Base-by-base conservation (phyloP, 192 early-diverging fungal species). In the Helicostylum pulchrum region DNA sequence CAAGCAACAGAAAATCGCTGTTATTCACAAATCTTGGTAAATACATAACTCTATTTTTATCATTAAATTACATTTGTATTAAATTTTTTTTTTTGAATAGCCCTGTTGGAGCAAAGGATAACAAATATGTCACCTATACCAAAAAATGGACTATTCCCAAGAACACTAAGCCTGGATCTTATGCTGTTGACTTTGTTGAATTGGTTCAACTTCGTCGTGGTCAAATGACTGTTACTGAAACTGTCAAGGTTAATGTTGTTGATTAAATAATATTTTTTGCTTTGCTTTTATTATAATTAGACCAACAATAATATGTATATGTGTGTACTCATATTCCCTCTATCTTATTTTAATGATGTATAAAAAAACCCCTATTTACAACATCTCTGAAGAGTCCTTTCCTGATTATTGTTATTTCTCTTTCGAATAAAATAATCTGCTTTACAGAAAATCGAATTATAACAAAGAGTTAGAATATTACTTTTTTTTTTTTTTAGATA, bases 161-260 rank as follows among this genome's bases (percentile, higher is more conserved):
- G 20, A 67, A 51, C 49, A 59, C 62, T 26, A 68, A 67, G 49
- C 71, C 71, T 53, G 71, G 71, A 11, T 73, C 71, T n/a, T 73
- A 73, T 61, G 71, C 71, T 20, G 46, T 73, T 62, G 61, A 64
- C n/a, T 67, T 73, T 42, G 31, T 64, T 42, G 46, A 62, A 53
- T 15, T 21, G 26, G 68, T 70, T 36, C 68, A 70, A 23, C 49
- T 70, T n/a, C 54, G 68, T 34, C 61, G 61, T 44, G 45, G 53
- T 14, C 23, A 49, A 36, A 62, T 73, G 20, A 57, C 53, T 6
- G 58, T 56, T 32, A 53, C 61, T 11, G 71, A 73, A 50, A 67
- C 65, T 17, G 62, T 73, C 49, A 73, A 73, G 50, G 54, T 73
- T 30, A 58, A 62, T 44, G 48, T 73, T 45, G 46, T 73, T 53